phyloP scores from a whole-genome alignment of 441 rosid species.

The Erodium moschatum region DNA sequence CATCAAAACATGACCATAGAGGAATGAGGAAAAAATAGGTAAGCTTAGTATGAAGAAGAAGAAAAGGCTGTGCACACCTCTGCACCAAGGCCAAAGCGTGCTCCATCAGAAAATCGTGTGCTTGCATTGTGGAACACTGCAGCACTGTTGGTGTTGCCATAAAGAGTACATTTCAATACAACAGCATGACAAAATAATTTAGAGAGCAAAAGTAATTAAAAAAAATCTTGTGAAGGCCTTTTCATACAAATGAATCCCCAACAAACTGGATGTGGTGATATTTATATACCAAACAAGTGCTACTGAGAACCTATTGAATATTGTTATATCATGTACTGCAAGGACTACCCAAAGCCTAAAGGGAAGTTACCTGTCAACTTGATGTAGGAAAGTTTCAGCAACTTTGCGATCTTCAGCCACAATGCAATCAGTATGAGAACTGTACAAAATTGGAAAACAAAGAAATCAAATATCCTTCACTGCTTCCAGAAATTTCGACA shows the following conservation, averaged over 20 bases:
- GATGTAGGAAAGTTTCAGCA: conserved; percentile 29
- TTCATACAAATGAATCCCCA: neutral
- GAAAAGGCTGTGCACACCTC: conserved; percentile 14
- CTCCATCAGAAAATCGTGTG: conserved; percentile 24
- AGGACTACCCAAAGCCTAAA: neutral
- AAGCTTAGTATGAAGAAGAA: neutral
- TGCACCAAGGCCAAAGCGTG: conserved; percentile 30
- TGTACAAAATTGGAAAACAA: conserved; percentile 15
- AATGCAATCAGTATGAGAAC: conserved; percentile 44
- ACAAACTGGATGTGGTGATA: neutral
- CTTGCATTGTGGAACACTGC: too few species aligned
- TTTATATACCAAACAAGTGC: neutral
- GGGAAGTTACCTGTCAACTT: conserved; percentile 34
- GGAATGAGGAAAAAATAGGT: neutral
- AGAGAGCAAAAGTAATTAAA: neutral
- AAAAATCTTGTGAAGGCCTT: neutral
- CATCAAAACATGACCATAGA: neutral
- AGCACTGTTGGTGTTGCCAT: conserved; percentile 13
- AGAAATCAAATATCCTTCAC: neutral
- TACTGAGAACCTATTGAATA: neutral
- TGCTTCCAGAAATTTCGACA: neutral
- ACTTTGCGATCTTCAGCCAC: conserved; percentile 30
- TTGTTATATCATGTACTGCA: neutral
- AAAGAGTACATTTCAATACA: neutral
- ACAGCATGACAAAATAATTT: neutral